Evolutionary conservation across 345 rosid genomes (phyloP), one percentile per base, ranked within the genome.

Genomic region (Euphorbia lathyris): DNA sequence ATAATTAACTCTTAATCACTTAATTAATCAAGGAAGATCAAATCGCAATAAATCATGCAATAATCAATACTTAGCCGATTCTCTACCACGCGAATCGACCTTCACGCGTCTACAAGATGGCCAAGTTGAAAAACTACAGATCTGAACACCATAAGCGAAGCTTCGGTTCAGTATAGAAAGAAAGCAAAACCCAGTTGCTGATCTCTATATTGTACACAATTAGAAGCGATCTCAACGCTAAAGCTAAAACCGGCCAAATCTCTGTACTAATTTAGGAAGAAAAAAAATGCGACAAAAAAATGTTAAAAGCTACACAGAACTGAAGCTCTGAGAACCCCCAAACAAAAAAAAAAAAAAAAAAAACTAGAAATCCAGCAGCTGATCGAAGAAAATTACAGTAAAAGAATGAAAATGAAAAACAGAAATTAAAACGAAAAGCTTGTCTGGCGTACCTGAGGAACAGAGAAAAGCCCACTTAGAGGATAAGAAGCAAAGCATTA

Each of bases 141-240:
- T 27, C 32, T 65, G 26, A 27, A 47, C 4, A 50, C 57, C 42
- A 48, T 45, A 29, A 65, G 10, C 26, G 57, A 47, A 27, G 30
- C 57, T 29, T 19, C 5, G 2, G 9, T 23, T 47, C 68, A 65
- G 19, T 7, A 64, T 3, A 26, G 20, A 43, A 20, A 25, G 22
- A 26, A 4, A 26, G 17, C 22, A 27, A 65, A 47, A 64, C 30
- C 56, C 56, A 65, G 2, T 25, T 8, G 20, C 38, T 5, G 48
- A 23, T 22, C 12, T 63, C 7, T 40, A 60, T 34, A 7, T 60
- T 17, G 22, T 10, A 42, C 52, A 27, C 32, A 63, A 64, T 43
- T 64, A 14, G 16, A 63, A 63, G 52, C 32, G 9, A 63, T 63
- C 11, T 22, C 52, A 63, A 12, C 50, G 40, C 30, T 63, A 63